Conservation (phyloP, 2,329 filamentous ascomycete species). For the Xylariaceae sp. region DNA sequence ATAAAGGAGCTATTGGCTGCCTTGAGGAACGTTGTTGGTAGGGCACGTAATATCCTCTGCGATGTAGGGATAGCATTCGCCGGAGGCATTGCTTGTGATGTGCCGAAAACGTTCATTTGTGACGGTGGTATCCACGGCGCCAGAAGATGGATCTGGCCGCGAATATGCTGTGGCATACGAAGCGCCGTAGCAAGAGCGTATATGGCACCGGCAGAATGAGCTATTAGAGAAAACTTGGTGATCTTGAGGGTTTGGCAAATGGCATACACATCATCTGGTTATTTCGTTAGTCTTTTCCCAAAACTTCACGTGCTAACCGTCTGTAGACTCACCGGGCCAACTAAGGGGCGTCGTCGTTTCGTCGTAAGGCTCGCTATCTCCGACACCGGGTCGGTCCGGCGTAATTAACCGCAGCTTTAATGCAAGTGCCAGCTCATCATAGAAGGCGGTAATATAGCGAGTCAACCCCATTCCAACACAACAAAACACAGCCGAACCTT, state of each 20-base stretch:
- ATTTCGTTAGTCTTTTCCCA: slow-evolving; percentile 26
- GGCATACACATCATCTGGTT: slow-evolving; percentile 72
- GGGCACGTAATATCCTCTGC: slow-evolving; percentile 81
- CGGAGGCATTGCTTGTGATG: slow-evolving; percentile 68
- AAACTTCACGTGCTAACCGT: not conserved
- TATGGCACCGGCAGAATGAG: slow-evolving; percentile 95
- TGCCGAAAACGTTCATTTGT: slow-evolving; percentile 75
- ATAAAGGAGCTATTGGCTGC: slow-evolving; percentile 96
- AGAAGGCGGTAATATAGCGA: slow-evolving; percentile 92
- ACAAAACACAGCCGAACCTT: slow-evolving; percentile 88
- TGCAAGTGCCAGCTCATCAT: slow-evolving; percentile 87
- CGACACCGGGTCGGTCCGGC: slow-evolving; percentile 87
- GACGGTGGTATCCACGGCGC: slow-evolving; percentile 97
- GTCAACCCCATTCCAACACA: slow-evolving; percentile 98
- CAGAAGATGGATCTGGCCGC: slow-evolving; percentile 86
- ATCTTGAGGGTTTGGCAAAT: slow-evolving; percentile 91
- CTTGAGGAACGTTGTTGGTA: slow-evolving; percentile 86
- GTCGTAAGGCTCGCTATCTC: slow-evolving; percentile 84
- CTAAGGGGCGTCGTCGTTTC: slow-evolving; percentile 79
- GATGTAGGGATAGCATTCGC: slow-evolving; percentile 84
- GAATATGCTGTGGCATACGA: slow-evolving; percentile 92
- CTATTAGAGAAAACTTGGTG: slow-evolving; percentile 91
- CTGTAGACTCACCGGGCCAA: slow-evolving; percentile 80
- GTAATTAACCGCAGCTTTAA: slow-evolving; percentile 88
- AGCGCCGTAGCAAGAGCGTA: slow-evolving; percentile 93